phyloP scores from a whole-genome alignment of 805 yeast species.

The Yamadazyma paraphyllophila region DNA sequence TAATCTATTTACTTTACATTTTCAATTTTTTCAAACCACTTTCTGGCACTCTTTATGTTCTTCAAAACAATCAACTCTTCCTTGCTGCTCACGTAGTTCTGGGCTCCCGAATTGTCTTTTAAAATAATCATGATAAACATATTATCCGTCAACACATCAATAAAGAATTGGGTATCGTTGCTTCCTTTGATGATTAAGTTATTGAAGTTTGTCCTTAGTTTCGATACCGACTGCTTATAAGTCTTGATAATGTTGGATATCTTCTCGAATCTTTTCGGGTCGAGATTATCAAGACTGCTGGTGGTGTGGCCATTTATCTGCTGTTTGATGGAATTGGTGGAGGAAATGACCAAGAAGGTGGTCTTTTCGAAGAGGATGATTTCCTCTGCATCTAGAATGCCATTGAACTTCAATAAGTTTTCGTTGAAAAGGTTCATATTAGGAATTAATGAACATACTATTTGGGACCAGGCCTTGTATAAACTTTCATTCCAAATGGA shows the following conservation, averaged over 20 bases:
- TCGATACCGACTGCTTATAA: slow-evolving; percentile 87
- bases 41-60: slow-evolving; percentile 56
- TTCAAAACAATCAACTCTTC: slow-evolving; percentile 51
- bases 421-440: slow-evolving; percentile 80
- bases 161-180: slow-evolving; percentile 44
- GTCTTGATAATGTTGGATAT: slow-evolving; percentile 92
- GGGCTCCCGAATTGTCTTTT: slow-evolving; percentile 33
- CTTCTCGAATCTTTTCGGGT: slow-evolving; percentile 92
- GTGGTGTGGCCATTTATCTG: slow-evolving; percentile 16
- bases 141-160: slow-evolving; percentile 57
- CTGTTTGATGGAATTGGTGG: slow-evolving; percentile 45
- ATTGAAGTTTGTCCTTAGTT: slow-evolving; percentile 80
- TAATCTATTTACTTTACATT: slow-evolving; percentile 13
- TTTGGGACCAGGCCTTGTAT: slow-evolving; percentile 95
- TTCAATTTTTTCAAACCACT: slow-evolving; percentile 50
- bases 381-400: slow-evolving; percentile 79
- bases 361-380: slow-evolving; percentile 90
- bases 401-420: slow-evolving; percentile 69
- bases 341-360: slow-evolving; percentile 79
- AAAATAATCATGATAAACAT: slow-evolving; percentile 61
- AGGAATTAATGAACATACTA: slow-evolving; percentile 92
- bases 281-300: slow-evolving; percentile 39
- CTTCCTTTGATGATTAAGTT: slow-evolving; percentile 69
- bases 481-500: slow-evolving; percentile 96
- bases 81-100: slow-evolving; percentile 21